Base-by-base conservation (phyloP, 805 yeast genomes). In the Starmerella roubikii region DNA sequence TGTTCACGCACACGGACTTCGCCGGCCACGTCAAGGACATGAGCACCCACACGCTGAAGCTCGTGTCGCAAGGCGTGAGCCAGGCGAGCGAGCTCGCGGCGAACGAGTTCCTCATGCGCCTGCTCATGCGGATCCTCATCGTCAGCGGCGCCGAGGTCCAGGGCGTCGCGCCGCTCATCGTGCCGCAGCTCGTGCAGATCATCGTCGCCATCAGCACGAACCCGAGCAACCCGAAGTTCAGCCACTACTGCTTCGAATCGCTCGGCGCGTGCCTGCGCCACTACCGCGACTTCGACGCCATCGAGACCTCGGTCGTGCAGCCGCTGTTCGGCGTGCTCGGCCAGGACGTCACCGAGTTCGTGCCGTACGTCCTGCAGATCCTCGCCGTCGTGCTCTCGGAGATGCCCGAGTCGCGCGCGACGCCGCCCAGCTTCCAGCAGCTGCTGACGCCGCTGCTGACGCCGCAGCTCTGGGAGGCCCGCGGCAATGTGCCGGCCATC, bases 151-250 rank as follows among this genome's bases (percentile, higher is more conserved):
- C 74, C 1, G 51, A 58, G 8, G 52, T 53, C 17, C 35, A 40
- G 11, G 55, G 58, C 3, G 58, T 55, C 37, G 58, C 59, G 3
- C 52, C 45, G 3, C 37, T 45, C 16, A 54, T 82, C n/a, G 62
- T 83, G 27, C 66, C 69, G 25, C 86, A 86, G 54, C 63, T 88
- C 31, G 60, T 86, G 32, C 64, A 69, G 37, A 80, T 91, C 34
- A 66, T 86, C 35, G 67, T 66, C 13, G 71, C 74, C 13, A 84
- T 86, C 39, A 66, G 85, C 19, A 76, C 75, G 50, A 91, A 91
- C 53, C 99, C 99, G 5, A 82, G 97, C 4, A 91, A 91, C 60
- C 98, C 99, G 32, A 74, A 78, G 51, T 91, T 91, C 54, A 72
- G 85, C 6, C 98, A 91, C 59, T 93, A 76, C 54, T 68, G 81